Evolutionary conservation across 495 filamentous ascomycete genomes (phyloP), one percentile per base, ranked within the genome.

Genomic region (Amphirosellinia nigrospora): DNA sequence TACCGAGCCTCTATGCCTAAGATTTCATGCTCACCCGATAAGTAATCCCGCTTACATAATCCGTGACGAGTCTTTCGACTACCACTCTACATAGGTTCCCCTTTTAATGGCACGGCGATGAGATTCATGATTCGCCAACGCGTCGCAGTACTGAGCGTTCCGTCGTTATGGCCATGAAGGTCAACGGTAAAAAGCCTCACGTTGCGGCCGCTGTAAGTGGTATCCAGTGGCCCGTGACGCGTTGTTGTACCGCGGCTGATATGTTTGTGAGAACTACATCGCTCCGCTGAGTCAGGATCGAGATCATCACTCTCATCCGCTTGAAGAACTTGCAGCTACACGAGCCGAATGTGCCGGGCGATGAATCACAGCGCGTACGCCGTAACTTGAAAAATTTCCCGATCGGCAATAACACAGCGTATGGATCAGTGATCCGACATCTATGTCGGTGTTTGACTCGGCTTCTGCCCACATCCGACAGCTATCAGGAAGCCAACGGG

Each of bases 271-370:
- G 26, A n/a, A 9, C 30, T 34, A 58, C 26, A 2, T 52, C 3
- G 30, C 21, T 23, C 36, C 21, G 61, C 61, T 64, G 61, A 64
- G 61, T 64, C 61, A 64, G 61, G 61, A 30, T 38, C n/a, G 26
- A 50, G 21, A 50, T 50, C n/a, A 64, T 9, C 16, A 46, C 45
- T 19, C 26, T 45, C 39, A 45, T 41, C 45, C 46, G 28, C 38
- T 26, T 13, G 38, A 30, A 3, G 30, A 28, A 30, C n/a, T 62
- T 45, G 30, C 39, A 32, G 8, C 28, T 21, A 4, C 23, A 45
- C 23, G n/a, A 45, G 59, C 59, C 59, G 59, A 45, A 62, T 19
- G 59, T 62, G 39, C 59, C 59, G 59, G 59, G 59, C 5, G 9
- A 16, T 45, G 38, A 43, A 62, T 32, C 38, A 64, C 36, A 13